Percentiles rank a stretch among this genome's conserved stretches.
These are phyloP conservation scores for Penicillium olsonii DNA, from an alignment of 2,329 filamentous ascomycete species.

Conservation along the genomic window DNA sequence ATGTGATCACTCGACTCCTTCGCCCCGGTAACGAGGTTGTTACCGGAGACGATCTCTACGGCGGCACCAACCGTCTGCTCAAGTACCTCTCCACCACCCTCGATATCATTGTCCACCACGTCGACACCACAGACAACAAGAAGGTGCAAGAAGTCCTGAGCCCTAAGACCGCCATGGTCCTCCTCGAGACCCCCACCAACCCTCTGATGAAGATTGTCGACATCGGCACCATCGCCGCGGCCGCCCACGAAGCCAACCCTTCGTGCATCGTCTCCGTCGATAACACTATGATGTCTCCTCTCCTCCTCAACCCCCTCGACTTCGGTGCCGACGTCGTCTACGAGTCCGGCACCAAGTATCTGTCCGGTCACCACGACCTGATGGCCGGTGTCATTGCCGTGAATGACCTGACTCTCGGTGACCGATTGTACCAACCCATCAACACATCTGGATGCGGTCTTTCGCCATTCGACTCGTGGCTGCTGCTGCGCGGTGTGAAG, in stretches of 20 bases:
- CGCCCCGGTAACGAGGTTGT: conserved; percentile 95
- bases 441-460: conserved; percentile 94
- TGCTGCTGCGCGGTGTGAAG: conserved; percentile 93
- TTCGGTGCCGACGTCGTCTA: conserved; percentile 95
- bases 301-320: conserved; percentile 90
- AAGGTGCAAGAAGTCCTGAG: conserved; percentile 69
- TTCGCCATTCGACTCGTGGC: conserved; percentile 92
- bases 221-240: conserved; percentile 73
- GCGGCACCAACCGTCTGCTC: conserved; percentile 88
- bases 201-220: conserved; percentile 98
- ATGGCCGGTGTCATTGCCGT: conserved; percentile 97
- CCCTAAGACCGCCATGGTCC: conserved; percentile 87
- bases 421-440: conserved; percentile 95
- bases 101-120: conserved; percentile 91
- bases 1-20: conserved; percentile 90
- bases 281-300: conserved; percentile 98
- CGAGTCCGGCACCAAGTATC: conserved; percentile 96
- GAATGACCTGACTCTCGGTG: conserved; percentile 77
- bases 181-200: conserved; percentile 96
- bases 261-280: conserved; percentile 86
- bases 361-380: conserved; percentile 96
- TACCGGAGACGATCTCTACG: conserved; percentile 95
- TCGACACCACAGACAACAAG: conserved; percentile 83
- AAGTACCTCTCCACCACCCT: conserved; percentile 88
- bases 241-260: conserved; percentile 75